phyloP scores from a whole-genome alignment of 129 eudicot species.

The Gnaphalium uliginosum region DNA sequence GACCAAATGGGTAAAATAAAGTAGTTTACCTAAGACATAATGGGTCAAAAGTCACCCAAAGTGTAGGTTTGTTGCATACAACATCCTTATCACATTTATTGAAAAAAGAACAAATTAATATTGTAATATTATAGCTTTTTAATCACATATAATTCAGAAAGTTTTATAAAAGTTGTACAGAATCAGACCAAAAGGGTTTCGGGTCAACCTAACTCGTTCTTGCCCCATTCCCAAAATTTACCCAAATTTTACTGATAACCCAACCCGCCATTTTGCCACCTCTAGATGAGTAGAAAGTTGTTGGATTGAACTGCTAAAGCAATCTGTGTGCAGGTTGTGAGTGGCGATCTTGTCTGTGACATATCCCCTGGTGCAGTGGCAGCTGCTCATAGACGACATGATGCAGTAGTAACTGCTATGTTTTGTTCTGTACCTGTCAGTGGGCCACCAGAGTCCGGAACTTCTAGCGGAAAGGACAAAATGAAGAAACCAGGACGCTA shows the following conservation, averaged over 20 bases:
- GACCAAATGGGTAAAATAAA: not conserved
- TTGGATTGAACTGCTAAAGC: not conserved
- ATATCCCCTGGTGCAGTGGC: constrained; percentile 96
- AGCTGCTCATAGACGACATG: constrained; percentile 95
- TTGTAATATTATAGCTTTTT: too few relatives aligned
- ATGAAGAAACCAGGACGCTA: constrained; percentile 68
- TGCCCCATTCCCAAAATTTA: not conserved
- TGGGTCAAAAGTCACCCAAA: too few relatives aligned
- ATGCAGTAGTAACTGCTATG: constrained; percentile 91
- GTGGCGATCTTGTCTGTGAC: constrained; percentile 93
- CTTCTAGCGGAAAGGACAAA: constrained; percentile 87
- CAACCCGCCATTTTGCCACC: not conserved
- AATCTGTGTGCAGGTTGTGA: constrained; percentile 63
- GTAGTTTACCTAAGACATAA: too few relatives aligned
- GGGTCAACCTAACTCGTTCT: not conserved
- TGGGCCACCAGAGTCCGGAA: constrained; percentile 76
- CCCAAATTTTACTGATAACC: not conserved
- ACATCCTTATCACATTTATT: too few relatives aligned
- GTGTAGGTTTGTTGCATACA: too few relatives aligned
- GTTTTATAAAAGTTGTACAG: too few relatives aligned
- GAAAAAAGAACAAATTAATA: too few relatives aligned
- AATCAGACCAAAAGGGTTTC: not conserved
- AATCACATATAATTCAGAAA: too few relatives aligned
- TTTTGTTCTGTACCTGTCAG: constrained; percentile 81
- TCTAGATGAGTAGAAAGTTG: not conserved